phyloP scores from a whole-genome alignment of 148 eudicot species.

The Dysphania ambrosioides region DNA sequence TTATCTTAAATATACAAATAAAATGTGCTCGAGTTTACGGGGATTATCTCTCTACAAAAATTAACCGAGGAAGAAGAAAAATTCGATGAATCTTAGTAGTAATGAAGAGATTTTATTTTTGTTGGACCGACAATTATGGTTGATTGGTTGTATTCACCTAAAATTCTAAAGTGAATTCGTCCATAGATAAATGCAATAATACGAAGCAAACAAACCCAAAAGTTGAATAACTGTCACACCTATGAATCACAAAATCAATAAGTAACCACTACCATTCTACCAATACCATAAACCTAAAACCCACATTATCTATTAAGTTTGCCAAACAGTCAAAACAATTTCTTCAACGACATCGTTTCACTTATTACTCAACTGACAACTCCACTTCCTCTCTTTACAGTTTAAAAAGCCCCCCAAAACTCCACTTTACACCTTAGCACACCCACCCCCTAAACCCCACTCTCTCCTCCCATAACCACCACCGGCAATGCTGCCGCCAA shows the following conservation, averaged over 20 bases:
- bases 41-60: too few species aligned
- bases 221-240: conserved; percentile 9
- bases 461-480: conserved; percentile 17
- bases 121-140: too few species aligned
- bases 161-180: too few species aligned
- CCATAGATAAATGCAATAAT: too few species aligned
- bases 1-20: too few species aligned
- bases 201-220: not conserved
- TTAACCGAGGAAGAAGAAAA: too few species aligned
- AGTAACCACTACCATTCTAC: not conserved
- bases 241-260: not conserved
- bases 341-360: conserved; percentile 11
- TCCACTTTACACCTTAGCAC: not conserved
- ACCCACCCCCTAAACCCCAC: not conserved
- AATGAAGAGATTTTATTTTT: too few species aligned
- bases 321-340: not conserved
- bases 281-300: not conserved
- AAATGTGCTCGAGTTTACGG: too few species aligned
- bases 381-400: conserved; percentile 12
- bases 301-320: not conserved
- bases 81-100: too few species aligned
- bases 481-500: conserved; percentile 30
- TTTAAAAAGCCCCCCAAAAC: conserved; percentile 17
- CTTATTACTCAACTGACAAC: conserved; percentile 17
- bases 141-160: too few species aligned